Base-by-base conservation (phyloP, 495 filamentous ascomycete species). In the Trichoderma virens region DNA sequence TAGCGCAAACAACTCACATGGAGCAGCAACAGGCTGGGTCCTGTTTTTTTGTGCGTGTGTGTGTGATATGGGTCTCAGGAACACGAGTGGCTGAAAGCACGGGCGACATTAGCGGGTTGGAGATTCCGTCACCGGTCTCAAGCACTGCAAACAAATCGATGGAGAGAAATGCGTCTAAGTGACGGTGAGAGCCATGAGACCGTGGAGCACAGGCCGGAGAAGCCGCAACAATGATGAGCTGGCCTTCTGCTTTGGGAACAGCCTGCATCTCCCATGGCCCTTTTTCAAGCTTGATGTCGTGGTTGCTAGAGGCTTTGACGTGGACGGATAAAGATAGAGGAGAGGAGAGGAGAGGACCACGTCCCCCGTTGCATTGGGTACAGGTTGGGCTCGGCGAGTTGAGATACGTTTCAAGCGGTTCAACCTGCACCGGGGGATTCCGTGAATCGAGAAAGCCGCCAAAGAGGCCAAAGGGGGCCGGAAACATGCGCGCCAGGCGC, bases 241-340 rank as follows among this genome's bases (percentile, higher is more conserved):
- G 47, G 47, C 47, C 47, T 56, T 56, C 47, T 56, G 23, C 47
- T 27, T 56, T 56, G 23, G 47, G 47, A 56, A 56, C 47, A 28
- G 47, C 47, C 18, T 56, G 47, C 47, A 56, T 56, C 47, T 56
- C 23, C 25, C 7, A 27, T 3, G 5, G 8, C 47, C 23, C 11
- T 28, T 28, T 28, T 45, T 28, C 20, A 56, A 56, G 47, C 20
- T 56, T 7, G 47, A 56, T 25, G 23, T 8, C 16, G 25, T 14
- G 20, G 47, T 7, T 18, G 25, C 20, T 28, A 20, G 47, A 56
- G 23, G 47, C 47, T 28, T 35, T 56, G 47, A 56, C 47, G 47
- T 56, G 47, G 47, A 56, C 47, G 47, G 7, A 3, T 28, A 20
- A 28, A 56, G 47, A 56, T 20, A 56, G 47, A 27, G 5, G 25